These are phyloP conservation scores for Penicillium glabrum DNA, from an alignment of 2,329 filamentous ascomycete species.

Conservation along the genomic window DNA sequence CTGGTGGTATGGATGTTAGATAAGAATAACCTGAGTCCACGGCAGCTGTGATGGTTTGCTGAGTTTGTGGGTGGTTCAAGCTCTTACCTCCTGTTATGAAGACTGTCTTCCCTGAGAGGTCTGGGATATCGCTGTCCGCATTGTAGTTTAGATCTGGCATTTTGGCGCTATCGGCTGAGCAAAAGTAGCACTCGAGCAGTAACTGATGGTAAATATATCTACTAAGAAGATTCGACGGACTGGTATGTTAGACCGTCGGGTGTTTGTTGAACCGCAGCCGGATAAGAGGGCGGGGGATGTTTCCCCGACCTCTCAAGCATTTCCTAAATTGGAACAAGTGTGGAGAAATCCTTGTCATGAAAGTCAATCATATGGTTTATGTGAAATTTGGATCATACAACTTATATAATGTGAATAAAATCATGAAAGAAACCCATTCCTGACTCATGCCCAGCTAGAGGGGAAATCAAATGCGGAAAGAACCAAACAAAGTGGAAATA, in stretches of 20 bases:
- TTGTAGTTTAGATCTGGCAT: slow-evolving; percentile 5
- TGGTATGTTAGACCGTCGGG: not conserved
- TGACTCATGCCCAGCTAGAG: no score
- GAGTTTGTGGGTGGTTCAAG: not conserved
- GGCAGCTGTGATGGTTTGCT: not conserved
- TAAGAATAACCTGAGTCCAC: not conserved
- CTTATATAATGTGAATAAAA: no score
- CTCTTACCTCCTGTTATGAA: slow-evolving; percentile 13
- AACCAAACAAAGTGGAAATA: not conserved
- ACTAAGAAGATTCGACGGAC: not conserved
- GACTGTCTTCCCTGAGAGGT: slow-evolving; percentile 8
- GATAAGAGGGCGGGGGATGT: not conserved
- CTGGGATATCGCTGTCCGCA: slow-evolving; percentile 8
- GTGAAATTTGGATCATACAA: no score
- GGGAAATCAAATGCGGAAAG: no score
- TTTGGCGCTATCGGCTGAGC: not conserved
- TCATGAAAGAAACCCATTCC: no score
- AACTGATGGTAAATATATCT: not conserved
- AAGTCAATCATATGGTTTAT: no score
- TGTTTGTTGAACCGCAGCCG: not conserved
- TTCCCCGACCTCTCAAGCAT: not conserved
- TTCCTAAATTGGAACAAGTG: not conserved
- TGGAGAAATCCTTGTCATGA: no score
- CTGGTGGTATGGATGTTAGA: slow-evolving; percentile 29
- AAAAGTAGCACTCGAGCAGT: not conserved